Evolutionary conservation across 192 early-diverging fungal genomes (phyloP).

Genomic region (Phycomyces blakesleeanus): DNA sequence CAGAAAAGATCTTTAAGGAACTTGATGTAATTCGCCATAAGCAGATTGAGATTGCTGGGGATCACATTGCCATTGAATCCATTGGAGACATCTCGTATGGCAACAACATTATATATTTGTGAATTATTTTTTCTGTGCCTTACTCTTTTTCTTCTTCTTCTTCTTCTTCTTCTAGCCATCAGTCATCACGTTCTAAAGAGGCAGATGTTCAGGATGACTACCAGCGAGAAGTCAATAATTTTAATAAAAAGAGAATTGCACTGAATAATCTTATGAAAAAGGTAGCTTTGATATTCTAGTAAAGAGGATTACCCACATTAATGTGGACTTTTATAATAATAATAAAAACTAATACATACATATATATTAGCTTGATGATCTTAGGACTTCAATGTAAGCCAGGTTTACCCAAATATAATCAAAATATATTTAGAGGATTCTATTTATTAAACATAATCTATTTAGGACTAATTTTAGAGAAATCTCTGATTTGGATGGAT

Average conservation of each 20-base stretch:
- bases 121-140: too few species aligned
- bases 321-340: neutral
- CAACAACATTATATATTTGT: neutral
- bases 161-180: too few species aligned
- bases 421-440: too few species aligned
- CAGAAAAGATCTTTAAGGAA: slow-evolving; percentile 21
- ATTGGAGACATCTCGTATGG: slow-evolving; percentile 22
- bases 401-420: too few species aligned
- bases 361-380: neutral
- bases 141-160: neutral
- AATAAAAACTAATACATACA: neutral
- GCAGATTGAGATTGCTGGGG: slow-evolving; percentile 26
- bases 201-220: neutral
- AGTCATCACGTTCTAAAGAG: too few species aligned
- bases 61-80: slow-evolving; percentile 27
- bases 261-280: slow-evolving; percentile 17
- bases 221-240: slow-evolving; percentile 5
- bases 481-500: too few species aligned
- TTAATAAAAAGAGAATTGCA: slow-evolving; percentile 12
- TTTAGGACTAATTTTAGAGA: too few species aligned
- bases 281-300: too few species aligned
- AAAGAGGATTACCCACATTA: too few species aligned
- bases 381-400: neutral
- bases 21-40: slow-evolving; percentile 22
- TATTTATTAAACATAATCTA: neutral